These are phyloP conservation scores for Strobilomyces echinocephalus DNA, from an alignment of 768 basidiomycete genomes.

Conservation along the genomic window DNA sequence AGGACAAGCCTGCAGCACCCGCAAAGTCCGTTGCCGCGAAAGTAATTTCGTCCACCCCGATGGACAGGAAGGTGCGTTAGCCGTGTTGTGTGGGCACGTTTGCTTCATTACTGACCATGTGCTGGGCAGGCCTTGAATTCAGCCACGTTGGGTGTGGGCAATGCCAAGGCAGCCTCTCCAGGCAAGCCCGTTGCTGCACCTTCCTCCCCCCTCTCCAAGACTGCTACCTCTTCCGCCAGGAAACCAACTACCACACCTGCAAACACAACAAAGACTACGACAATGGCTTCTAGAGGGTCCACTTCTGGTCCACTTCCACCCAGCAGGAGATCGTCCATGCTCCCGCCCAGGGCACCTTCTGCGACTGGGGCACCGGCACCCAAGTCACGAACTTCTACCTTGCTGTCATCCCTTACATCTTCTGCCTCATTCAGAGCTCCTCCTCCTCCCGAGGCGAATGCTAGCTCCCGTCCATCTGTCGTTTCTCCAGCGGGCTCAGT, in stretches of 20 bases:
- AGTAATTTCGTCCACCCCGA: conserved; percentile 46
- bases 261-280: conserved; percentile 30
- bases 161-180: conserved; percentile 41
- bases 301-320: conserved; percentile 30
- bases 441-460: conserved; percentile 19
- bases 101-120: conserved; percentile 27
- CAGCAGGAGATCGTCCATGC: conserved; percentile 30
- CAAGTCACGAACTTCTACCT: conserved; percentile 36
- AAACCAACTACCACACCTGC: conserved; percentile 27
- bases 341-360: conserved; percentile 34
- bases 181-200: conserved; percentile 38
- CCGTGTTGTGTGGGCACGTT: conserved; percentile 15
- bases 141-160: conserved; percentile 60
- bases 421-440: conserved; percentile 19
- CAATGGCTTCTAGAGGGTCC: conserved; percentile 30
- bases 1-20: conserved; percentile 35
- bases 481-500: conserved; percentile 53
- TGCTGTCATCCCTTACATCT: conserved; percentile 25
- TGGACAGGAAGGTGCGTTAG: conserved; percentile 63
- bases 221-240: conserved; percentile 27
- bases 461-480: conserved; percentile 43
- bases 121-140: conserved; percentile 53
- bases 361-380: conserved; percentile 34
- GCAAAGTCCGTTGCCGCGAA: conserved; percentile 44
- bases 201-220: conserved; percentile 31